Evolutionary conservation across 2,329 filamentous ascomycete genomes (phyloP).

Genomic region (Cercospora beticola): DNA sequence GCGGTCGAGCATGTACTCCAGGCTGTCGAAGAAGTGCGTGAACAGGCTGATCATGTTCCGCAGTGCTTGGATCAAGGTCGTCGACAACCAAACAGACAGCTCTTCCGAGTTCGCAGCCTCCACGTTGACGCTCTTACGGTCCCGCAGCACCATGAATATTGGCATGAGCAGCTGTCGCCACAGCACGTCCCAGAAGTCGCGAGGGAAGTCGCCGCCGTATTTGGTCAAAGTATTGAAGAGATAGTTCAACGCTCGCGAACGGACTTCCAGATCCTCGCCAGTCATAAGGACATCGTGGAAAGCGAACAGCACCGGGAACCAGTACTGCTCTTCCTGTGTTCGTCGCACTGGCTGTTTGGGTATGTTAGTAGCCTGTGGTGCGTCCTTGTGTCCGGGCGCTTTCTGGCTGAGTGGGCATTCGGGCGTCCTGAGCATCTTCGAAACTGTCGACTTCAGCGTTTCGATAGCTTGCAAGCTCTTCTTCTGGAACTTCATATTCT

Average conservation of each 20-base stretch:
- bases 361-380: slow-evolving; percentile 51
- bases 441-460: slow-evolving; percentile 86
- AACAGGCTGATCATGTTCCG: slow-evolving; percentile 98
- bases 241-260: slow-evolving; percentile 84
- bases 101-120: slow-evolving; percentile 96
- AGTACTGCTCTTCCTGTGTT: slow-evolving; percentile 93
- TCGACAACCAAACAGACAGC: slow-evolving; percentile 96
- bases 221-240: slow-evolving; percentile 91
- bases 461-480: slow-evolving; percentile 97
- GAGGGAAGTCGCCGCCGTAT: slow-evolving; percentile 86
- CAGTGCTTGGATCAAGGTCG: slow-evolving; percentile 97
- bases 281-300: slow-evolving; percentile 99
- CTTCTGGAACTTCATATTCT: slow-evolving; percentile 98
- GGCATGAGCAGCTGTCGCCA: slow-evolving; percentile 97
- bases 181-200: slow-evolving; percentile 96
- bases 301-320: slow-evolving; percentile 96
- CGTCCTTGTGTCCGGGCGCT: slow-evolving; percentile 46
- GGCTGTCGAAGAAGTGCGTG: slow-evolving; percentile 93
- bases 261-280: slow-evolving; percentile 93
- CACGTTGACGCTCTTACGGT: slow-evolving; percentile 84
- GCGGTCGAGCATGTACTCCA: slow-evolving; percentile 98
- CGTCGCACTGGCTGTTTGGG: slow-evolving; percentile 70
- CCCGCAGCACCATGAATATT: slow-evolving; percentile 97
- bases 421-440: slow-evolving; percentile 90
- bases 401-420: slow-evolving; percentile 85